These are phyloP conservation scores for Nemania bipapillata DNA, from an alignment of 2,329 filamentous ascomycete species.

Conservation along the genomic window DNA sequence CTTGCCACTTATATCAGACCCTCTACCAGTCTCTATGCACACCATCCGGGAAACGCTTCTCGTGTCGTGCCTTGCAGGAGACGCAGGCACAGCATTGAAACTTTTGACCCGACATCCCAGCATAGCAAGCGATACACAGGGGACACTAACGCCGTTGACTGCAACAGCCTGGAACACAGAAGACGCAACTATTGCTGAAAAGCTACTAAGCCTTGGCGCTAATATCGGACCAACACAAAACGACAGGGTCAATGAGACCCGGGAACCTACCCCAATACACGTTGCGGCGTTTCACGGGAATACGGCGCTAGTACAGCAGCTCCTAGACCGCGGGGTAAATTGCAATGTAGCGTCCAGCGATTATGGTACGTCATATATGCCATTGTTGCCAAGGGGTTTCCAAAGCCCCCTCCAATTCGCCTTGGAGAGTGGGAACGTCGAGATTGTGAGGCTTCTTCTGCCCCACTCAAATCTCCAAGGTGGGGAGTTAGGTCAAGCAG, in stretches of 20 bases:
- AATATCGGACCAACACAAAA: neutral
- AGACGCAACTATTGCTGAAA: conserved; percentile 5
- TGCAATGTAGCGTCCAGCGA: conserved; percentile 3
- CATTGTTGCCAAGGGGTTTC: neutral
- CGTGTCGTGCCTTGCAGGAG: neutral
- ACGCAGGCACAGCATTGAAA: neutral
- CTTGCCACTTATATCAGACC: neutral
- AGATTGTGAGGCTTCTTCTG: neutral
- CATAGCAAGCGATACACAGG: neutral
- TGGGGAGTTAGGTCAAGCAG: neutral
- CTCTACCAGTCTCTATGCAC: neutral
- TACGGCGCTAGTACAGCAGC: neutral
- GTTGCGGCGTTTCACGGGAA: conserved; percentile 21
- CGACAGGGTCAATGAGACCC: neutral
- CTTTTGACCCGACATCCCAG: neutral
- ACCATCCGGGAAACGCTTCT: neutral
- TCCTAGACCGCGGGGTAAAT: neutral
- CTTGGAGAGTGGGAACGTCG: neutral
- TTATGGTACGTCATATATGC: neutral
- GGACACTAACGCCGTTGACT: neutral
- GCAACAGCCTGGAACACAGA: conserved; percentile 26
- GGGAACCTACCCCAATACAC: conserved; percentile 1
- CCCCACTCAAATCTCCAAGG: neutral
- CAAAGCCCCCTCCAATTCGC: conserved; percentile 8
- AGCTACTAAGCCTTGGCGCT: neutral